Evolutionary conservation across 306 rosid species (phyloP).

Genomic region (Fagus sylvatica): DNA sequence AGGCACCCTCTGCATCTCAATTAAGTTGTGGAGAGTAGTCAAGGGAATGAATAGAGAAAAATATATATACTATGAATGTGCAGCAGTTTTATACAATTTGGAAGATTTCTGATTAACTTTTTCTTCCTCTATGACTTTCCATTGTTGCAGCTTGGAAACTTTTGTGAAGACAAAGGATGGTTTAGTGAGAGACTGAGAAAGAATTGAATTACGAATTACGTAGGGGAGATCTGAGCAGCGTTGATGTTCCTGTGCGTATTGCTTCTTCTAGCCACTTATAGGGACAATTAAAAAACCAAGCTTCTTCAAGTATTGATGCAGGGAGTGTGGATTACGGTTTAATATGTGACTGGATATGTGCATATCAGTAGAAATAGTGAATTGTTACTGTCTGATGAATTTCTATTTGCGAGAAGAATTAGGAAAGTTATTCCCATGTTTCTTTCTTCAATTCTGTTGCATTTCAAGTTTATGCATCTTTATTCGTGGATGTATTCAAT

Average conservation of each 20-base stretch:
- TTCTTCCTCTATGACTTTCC: background rate
- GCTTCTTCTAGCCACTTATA: constrained; percentile 38
- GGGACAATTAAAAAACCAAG: constrained; percentile 21
- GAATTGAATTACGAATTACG: background rate
- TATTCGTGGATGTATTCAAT: background rate
- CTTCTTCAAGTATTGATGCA: constrained; percentile 39
- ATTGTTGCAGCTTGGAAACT: constrained; percentile 73
- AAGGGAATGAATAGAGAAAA: background rate
- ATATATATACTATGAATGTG: background rate
- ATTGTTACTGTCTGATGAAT: constrained; percentile 14
- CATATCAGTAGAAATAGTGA: constrained; percentile 33
- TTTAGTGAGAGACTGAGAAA: background rate
- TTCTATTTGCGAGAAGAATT: constrained; percentile 7
- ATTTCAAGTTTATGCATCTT: background rate
- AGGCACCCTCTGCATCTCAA: background rate
- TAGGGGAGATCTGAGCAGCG: constrained; percentile 22
- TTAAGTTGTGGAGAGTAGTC: background rate
- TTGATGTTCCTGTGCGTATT: constrained; percentile 16
- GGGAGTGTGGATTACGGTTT: constrained; percentile 31
- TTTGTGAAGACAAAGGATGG: constrained; percentile 39
- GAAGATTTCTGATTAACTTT: background rate
- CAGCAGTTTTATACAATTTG: background rate
- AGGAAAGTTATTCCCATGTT: constrained; percentile 19
- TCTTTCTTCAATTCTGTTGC: background rate
- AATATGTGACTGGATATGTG: constrained; percentile 21